phyloP scores from a whole-genome alignment of 2,329 filamentous ascomycete species.

The Herpotrichia juniperi region DNA sequence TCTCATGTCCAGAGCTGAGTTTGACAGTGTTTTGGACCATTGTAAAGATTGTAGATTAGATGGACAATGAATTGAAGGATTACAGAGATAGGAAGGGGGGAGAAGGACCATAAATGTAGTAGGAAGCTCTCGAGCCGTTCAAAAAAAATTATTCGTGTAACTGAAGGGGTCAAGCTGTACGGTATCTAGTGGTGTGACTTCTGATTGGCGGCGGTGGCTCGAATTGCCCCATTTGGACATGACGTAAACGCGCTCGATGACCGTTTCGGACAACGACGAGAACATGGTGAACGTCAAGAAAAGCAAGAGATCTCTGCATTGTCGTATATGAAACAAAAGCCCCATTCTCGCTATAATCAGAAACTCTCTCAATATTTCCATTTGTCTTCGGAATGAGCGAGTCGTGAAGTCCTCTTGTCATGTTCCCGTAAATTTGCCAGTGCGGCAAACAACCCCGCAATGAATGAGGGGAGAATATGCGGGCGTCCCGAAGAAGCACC shows the following conservation, averaged over 20 bases:
- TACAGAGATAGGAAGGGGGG: background rate
- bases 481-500: constrained; percentile 12
- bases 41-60: constrained; percentile 7
- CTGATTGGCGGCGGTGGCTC: constrained; percentile 14
- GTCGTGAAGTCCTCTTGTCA: too few relatives aligned
- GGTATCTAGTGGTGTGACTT: background rate
- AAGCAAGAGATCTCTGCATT: too few relatives aligned
- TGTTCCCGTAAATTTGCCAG: background rate
- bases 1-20: constrained; percentile 69
- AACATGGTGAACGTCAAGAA: too few relatives aligned
- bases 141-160: constrained; percentile 8
- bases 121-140: background rate
- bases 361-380: too few relatives aligned
- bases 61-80: background rate
- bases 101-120: background rate
- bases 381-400: too few relatives aligned
- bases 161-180: constrained; percentile 2
- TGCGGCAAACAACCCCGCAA: background rate
- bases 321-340: too few relatives aligned
- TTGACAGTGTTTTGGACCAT: constrained; percentile 58
- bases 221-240: constrained; percentile 15
- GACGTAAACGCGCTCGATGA: background rate
- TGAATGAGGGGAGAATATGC: background rate
- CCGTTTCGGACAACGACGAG: background rate
- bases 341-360: too few relatives aligned